Percentiles rank a stretch among this genome's conserved stretches.
Evolutionary conservation across 768 basidiomycete species (phyloP).

Genomic region (Lentinula detonsa): DNA sequence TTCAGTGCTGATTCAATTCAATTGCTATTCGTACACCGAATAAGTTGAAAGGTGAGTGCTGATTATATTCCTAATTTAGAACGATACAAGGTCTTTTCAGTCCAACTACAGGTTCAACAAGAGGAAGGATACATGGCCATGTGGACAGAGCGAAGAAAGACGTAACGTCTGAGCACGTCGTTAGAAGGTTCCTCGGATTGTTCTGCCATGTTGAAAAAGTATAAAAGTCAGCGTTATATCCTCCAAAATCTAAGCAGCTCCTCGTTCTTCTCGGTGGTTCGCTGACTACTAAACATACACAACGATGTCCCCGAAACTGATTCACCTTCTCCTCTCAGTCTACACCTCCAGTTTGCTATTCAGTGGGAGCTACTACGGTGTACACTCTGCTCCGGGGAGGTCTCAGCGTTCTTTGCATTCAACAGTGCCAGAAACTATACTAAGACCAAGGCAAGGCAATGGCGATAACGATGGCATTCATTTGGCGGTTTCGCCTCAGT

Average conservation of each 20-base stretch:
- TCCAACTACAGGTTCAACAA: background rate
- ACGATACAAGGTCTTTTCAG: background rate
- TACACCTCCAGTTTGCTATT: background rate
- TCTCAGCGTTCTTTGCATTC: background rate
- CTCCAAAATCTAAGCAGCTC: background rate
- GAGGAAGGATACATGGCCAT: background rate
- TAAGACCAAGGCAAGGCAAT: background rate
- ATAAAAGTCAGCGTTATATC: background rate
- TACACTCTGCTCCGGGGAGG: background rate
- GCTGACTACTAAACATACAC: background rate
- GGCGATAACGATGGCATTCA: slow-evolving; percentile 26
- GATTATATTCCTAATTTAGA: background rate
- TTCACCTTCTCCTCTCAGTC: slow-evolving; percentile 2
- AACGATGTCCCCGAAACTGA: background rate
- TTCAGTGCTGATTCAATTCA: background rate
- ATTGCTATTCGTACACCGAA: background rate
- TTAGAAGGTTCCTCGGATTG: background rate
- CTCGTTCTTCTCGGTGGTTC: no score
- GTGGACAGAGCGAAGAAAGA: background rate
- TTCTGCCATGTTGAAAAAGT: background rate
- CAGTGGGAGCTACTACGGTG: background rate
- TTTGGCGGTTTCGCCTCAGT: slow-evolving; percentile 40
- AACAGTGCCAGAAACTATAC: background rate
- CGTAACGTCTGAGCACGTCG: background rate
- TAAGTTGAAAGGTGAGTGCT: background rate